Evolutionary conservation across 495 filamentous ascomycete species (phyloP).

Genomic region (Cercophora samala): DNA sequence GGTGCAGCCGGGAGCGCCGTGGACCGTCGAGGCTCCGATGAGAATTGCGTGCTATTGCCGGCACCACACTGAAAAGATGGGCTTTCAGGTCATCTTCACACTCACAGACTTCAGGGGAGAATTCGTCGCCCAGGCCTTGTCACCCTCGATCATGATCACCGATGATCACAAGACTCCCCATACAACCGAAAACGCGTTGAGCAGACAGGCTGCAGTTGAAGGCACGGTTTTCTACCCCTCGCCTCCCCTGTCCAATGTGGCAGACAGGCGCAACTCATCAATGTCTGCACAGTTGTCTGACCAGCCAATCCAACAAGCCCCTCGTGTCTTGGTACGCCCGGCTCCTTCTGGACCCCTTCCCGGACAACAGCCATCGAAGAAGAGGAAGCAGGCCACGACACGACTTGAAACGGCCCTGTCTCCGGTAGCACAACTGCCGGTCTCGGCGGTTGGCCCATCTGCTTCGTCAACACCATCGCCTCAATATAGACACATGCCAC

Average conservation of each 20-base stretch:
- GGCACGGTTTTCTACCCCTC: not conserved
- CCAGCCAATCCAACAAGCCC: not conserved
- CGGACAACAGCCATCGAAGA: conserved; percentile 48
- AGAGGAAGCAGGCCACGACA: conserved; percentile 81
- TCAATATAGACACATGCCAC: not conserved
- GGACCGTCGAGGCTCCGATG: conserved; percentile 82
- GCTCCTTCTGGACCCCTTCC: conserved; percentile 11
- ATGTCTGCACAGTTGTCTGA: not conserved
- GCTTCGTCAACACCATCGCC: not conserved
- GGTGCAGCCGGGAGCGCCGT: conserved; percentile 18
- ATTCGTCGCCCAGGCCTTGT: conserved; percentile 79
- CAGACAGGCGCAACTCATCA: not conserved
- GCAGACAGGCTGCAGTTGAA: not conserved
- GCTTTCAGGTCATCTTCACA: conserved; percentile 93
- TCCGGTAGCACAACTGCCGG: not conserved
- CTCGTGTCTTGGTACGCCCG: conserved; percentile 2
- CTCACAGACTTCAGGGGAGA: conserved; percentile 73
- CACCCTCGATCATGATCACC: conserved; percentile 86
- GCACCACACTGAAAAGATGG: conserved; percentile 86
- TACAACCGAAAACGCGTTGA: not conserved
- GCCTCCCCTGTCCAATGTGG: not conserved
- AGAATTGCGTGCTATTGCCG: conserved; percentile 97
- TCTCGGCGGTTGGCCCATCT: not conserved
- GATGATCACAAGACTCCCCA: conserved; percentile 84
- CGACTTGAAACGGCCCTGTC: conserved; percentile 52